Evolutionary conservation across 805 yeast genomes (phyloP).

Genomic region (Saccharomycopsis sp.): DNA sequence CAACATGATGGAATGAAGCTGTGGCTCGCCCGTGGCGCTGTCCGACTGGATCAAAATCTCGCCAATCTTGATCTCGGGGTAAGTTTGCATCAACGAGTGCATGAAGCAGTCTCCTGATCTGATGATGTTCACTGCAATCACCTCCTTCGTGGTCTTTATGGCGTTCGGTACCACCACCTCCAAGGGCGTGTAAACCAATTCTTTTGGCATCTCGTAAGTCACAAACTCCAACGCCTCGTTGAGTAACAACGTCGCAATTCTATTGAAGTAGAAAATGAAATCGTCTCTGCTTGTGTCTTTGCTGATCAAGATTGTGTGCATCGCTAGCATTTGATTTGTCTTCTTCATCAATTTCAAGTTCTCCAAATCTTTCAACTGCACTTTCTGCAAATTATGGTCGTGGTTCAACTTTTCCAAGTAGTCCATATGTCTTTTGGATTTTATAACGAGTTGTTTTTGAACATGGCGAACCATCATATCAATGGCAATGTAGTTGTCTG

Average conservation of each 20-base stretch:
- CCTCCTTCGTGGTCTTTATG: constrained; percentile 29
- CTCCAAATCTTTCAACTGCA: constrained; percentile 39
- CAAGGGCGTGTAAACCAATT: constrained; percentile 7
- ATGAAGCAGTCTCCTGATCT: constrained; percentile 92
- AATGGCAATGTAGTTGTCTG: constrained; percentile 63
- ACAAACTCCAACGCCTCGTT: constrained; percentile 54
- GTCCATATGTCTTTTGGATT: constrained; percentile 59
- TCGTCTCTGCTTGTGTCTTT: constrained; percentile 53
- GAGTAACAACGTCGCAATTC: constrained; percentile 66
- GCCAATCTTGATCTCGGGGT: constrained; percentile 75
- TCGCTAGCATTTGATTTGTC: constrained; percentile 61
- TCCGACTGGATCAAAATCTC: constrained; percentile 83
- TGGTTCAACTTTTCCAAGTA: constrained; percentile 43
- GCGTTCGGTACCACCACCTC: constrained; percentile 11
- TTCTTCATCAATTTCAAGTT: constrained; percentile 26
- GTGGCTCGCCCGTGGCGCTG: constrained; percentile 87
- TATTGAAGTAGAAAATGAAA: constrained; percentile 77
- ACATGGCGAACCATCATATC: constrained; percentile 73
- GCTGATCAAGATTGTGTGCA: constrained; percentile 62
- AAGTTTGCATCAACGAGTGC: constrained; percentile 62
- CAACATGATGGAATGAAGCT: constrained; percentile 69
- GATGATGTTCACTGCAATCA: constrained; percentile 70
- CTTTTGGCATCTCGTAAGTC: constrained; percentile 10
- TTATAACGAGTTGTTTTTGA: constrained; percentile 54
- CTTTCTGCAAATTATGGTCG: constrained; percentile 10